Evolutionary conservation across 1,284 basidiomycete species (phyloP), one percentile per base, ranked within the genome.

Genomic region (Rhodotorula sp.): DNA sequence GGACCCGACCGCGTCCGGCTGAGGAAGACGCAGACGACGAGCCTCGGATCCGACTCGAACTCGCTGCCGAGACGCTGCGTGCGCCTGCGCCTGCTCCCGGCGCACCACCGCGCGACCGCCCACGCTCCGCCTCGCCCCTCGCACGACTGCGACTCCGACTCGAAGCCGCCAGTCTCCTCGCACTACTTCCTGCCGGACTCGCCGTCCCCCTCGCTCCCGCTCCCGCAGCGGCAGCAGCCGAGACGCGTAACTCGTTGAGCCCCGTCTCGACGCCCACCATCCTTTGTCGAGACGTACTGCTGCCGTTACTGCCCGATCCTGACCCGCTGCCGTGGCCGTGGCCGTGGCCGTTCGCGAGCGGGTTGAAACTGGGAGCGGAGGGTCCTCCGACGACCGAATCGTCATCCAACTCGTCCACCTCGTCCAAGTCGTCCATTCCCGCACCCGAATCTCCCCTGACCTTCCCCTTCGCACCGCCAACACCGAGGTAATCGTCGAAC

Each of bases 211-310:
- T 44, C 28, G 56, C 16, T 16, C 34, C 34, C 34, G 34, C 34
- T 34, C 34, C 10, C 34, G 34, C n/a, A n/a, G n/a, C n/a, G n/a
- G 22, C 44, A 44, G 28, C 57, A 24, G 13, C 40, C 44, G 67
- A 70, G 34, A 74, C 68, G 40, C 73, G 53, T 18, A 74, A 28
- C 26, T 74, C 73, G 31, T 57, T 37, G 44, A 74, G 30, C 11
- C 70, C 70, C 16, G 65, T 58, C 34, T 72, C 70, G 61, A 74
- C 73, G 40, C 70, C 68, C 28, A 53, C 54, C 68, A 74, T 70
- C 24, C 70, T 59, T 5, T 26, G 50, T 1, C 72, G 53, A 28
- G 56, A 59, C 22, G 48, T 56, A 16, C 62, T 73, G 34, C 22
- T 28, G 4, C 30, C 37, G 58, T 47, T 55, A 4, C 13, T n/a